Percentiles rank a stretch among this genome's conserved stretches.
These are phyloP conservation scores for Amanita phalloides DNA, from an alignment of 768 basidiomycete genomes.

Conservation along the genomic window DNA sequence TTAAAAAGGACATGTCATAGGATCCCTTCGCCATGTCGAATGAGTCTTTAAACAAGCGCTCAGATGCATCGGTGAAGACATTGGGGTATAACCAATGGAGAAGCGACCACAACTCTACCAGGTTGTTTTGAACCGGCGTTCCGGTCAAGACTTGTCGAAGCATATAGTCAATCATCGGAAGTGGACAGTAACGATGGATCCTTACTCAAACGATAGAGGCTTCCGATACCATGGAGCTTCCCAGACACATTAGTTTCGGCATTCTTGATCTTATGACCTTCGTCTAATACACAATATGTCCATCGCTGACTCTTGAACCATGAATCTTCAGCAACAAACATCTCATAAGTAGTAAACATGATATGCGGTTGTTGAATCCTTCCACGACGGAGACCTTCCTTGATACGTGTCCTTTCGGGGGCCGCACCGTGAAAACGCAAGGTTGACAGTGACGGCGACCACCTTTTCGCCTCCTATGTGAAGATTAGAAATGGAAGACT, in stretches of 20 bases:
- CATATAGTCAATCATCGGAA: background rate
- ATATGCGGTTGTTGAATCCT: constrained; percentile 33
- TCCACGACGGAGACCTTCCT: constrained; percentile 24
- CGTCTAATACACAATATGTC: constrained; percentile 52
- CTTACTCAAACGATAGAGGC: constrained; percentile 46
- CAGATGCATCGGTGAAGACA: constrained; percentile 38
- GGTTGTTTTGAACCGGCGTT: constrained; percentile 63
- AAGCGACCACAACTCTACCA: constrained; percentile 46
- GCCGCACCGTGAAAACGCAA: constrained; percentile 54
- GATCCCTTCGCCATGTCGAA: constrained; percentile 44
- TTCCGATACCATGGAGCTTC: constrained; percentile 45
- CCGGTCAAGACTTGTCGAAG: constrained; percentile 47
- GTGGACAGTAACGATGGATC: background rate
- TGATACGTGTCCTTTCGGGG: constrained; percentile 45
- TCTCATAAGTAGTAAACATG: constrained; percentile 61
- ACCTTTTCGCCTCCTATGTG: constrained; percentile 38
- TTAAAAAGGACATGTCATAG: constrained; percentile 39
- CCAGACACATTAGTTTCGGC: constrained; percentile 39
- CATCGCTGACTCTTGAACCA: constrained; percentile 55
- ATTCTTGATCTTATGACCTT: constrained; percentile 69
- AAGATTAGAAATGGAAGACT: background rate
- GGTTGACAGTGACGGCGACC: constrained; percentile 39
- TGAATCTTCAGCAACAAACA: constrained; percentile 40
- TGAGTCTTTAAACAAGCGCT: constrained; percentile 36
- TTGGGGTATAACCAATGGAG: constrained; percentile 46